Base-by-base conservation (phyloP, 139 green algal species). In the Pseudopediastrum boryanum region DNA sequence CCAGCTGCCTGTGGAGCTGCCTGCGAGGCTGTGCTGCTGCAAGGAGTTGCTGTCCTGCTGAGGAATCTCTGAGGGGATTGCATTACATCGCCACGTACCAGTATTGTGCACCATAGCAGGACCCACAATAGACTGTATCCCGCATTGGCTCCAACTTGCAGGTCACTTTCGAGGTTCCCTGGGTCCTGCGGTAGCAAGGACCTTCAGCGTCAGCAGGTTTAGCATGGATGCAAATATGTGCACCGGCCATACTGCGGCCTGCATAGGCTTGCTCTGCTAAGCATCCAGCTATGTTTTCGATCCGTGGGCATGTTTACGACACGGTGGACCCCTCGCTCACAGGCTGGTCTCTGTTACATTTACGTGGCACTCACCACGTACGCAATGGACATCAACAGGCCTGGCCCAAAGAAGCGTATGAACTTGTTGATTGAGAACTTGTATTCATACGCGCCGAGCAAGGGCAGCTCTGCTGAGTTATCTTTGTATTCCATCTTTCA, bases 101-200 rank as follows among this genome's bases (percentile, higher is more conserved):
- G 85, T 2, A 87, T 16, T 0, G 90, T 98, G 41, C 87, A 87
- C 80, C 89, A 91, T 27, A 96, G 50, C n/a, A 98, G 77, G 6
- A 98, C 78, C 95, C 95, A 98, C 9, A 92, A 80, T 68, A 97
- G 85, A 4, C 71, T 61, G 62, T 92, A 94, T 1, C 89, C 86
- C 13, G 89, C 85, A 27, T 83, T 83, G 1, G 87, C 86, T 0
- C 92, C 93, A 5, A 90, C 89, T 71, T 96, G 92, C 38, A 98
- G 69, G 73, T 97, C 91, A 31, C 74, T 85, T 75, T 98, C 92
- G 52, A 98, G 81, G 77, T 98, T 98, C 0, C 95, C 95, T 6
- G 95, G 94, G 80, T 98, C 94, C 91, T 93, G 80, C 25, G 52
- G 42, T 0, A 38, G 6, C 23, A 58, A 46, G 25, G 43, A 43